Percentiles rank a stretch among this genome's conserved stretches.
Conservation (phyloP, 345 rosid species). For the Eucalyptus fibrosa region DNA sequence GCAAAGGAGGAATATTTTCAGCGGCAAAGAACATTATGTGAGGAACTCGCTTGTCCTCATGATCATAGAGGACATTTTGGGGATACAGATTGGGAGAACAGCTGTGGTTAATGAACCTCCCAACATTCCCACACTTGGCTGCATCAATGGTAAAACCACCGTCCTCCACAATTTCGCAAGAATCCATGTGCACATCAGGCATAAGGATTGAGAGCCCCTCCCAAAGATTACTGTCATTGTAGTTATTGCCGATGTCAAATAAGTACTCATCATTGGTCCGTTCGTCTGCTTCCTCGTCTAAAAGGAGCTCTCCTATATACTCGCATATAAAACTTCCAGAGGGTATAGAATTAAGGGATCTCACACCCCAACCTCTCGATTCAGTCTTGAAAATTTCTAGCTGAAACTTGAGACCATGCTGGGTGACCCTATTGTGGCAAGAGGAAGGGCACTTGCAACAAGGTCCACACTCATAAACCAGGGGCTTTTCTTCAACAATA, state of each 20-base stretch:
- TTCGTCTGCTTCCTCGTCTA: slow-evolving; percentile 60
- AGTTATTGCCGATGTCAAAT: slow-evolving; percentile 55
- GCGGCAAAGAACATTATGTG: slow-evolving; percentile 82
- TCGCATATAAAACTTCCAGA: slow-evolving; percentile 84
- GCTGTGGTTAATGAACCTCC: slow-evolving; percentile 87
- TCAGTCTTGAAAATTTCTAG: slow-evolving; percentile 80
- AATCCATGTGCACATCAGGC: slow-evolving; percentile 20
- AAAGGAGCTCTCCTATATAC: slow-evolving; percentile 76
- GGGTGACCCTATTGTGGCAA: slow-evolving; percentile 70
- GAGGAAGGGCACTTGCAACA: slow-evolving; percentile 63
- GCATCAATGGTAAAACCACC: slow-evolving; percentile 80
- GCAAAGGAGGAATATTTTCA: slow-evolving; percentile 84
- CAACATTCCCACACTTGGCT: slow-evolving; percentile 49
- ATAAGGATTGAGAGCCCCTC: slow-evolving; percentile 31
- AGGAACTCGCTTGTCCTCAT: slow-evolving; percentile 58
- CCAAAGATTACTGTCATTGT: slow-evolving; percentile 23
- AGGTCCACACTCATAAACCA: slow-evolving; percentile 84
- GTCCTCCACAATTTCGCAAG: slow-evolving; percentile 15
- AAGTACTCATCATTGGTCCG: slow-evolving; percentile 67
- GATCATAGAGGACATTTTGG: slow-evolving; percentile 77
- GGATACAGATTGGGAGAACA: slow-evolving; percentile 94
- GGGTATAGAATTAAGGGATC: slow-evolving; percentile 67
- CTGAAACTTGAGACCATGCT: slow-evolving; percentile 58
- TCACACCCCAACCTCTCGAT: slow-evolving; percentile 87
- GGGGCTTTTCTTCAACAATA: slow-evolving; percentile 42